Conservation (phyloP, 768 basidiomycete genomes). For the Antrodiella citrinella region DNA sequence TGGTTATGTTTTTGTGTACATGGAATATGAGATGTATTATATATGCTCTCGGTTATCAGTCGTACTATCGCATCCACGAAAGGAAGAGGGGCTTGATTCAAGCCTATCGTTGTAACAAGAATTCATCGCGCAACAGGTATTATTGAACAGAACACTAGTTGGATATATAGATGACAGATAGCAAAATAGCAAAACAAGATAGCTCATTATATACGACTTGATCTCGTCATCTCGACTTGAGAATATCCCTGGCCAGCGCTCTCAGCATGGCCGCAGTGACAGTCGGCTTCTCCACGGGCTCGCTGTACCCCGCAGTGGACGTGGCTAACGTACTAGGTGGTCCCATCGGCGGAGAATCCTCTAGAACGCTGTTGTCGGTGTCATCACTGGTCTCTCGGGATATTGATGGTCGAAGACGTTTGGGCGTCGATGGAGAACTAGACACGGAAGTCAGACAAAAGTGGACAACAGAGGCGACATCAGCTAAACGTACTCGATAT, state of each 20-base stretch:
- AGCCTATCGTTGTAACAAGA: background rate
- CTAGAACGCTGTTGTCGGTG: background rate
- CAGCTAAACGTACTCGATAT: conserved; percentile 6
- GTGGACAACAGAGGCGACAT: background rate
- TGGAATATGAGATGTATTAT: background rate
- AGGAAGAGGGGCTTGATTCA: background rate
- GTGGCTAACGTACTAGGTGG: conserved; percentile 32
- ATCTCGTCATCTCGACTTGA: conserved; percentile 26
- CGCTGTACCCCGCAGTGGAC: conserved; percentile 32
- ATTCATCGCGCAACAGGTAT: background rate
- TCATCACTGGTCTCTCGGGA: conserved; percentile 26
- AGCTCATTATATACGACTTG: background rate
- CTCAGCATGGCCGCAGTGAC: conserved; percentile 64
- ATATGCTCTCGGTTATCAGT: background rate
- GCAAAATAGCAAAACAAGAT: background rate
- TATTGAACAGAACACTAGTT: background rate
- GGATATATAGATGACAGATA: background rate
- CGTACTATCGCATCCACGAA: background rate
- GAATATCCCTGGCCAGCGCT: conserved; percentile 40
- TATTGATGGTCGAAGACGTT: conserved; percentile 23
- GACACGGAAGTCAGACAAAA: background rate
- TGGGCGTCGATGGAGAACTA: conserved; percentile 8
- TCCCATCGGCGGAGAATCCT: conserved; percentile 25
- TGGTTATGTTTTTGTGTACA: background rate
- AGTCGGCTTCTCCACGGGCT: conserved; percentile 27